A percentile compares a stretch with the other conserved stretches of the same genome.
Evolutionary conservation across 2,329 filamentous ascomycete species (phyloP).

Genomic region (Ophiostoma sp.): DNA sequence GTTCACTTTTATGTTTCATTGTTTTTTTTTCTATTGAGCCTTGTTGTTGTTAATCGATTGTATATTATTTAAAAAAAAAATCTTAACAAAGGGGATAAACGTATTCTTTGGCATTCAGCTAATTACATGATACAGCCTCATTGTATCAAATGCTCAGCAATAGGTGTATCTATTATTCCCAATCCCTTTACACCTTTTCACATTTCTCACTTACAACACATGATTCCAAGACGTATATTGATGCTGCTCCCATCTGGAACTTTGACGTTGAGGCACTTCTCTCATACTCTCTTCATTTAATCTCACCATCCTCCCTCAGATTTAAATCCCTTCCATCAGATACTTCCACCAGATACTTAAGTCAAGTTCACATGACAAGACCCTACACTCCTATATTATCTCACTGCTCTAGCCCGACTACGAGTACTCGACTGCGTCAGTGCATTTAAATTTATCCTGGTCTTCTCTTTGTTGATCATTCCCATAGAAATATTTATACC

Average conservation of each 20-base stretch:
- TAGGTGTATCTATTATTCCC: conserved; percentile 1
- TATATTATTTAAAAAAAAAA: not conserved
- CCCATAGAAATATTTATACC: not conserved
- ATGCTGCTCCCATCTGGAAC: not conserved
- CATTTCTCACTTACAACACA: not conserved
- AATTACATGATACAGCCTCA: conserved; percentile 1
- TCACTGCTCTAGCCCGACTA: not conserved
- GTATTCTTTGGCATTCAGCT: not conserved
- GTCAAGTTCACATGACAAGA: not conserved
- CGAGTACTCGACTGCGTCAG: not conserved
- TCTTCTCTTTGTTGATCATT: not conserved
- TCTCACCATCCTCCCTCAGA: not conserved
- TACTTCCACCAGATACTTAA: not conserved
- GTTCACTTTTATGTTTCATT: conserved; percentile 3
- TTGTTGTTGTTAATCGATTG: not conserved
- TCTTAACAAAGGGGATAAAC: not conserved
- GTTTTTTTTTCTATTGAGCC: not conserved
- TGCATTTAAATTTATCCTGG: not conserved
- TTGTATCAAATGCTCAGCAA: not conserved
- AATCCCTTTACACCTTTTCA: not conserved
- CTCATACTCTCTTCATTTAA: not conserved
- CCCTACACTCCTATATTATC: not conserved
- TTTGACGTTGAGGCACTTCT: not conserved
- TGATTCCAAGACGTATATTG: not conserved
- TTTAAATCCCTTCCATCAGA: not conserved